Base-by-base conservation (phyloP, 192 early-diverging fungal species). In the Coemansia sp. region DNA sequence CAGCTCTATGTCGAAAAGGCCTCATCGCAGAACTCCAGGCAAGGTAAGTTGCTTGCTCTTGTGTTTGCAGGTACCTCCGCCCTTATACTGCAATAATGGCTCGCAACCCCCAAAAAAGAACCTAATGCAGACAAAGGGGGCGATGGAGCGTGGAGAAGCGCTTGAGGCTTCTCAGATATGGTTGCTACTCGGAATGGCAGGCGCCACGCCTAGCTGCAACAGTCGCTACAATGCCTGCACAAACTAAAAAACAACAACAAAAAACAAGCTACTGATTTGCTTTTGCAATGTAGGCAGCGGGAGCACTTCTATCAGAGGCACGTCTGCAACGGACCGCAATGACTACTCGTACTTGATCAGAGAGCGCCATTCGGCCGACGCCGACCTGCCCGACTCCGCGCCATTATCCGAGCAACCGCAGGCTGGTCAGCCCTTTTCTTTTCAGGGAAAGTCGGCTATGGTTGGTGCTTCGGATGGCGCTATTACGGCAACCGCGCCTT, bases 271-370 rank as follows among this genome's bases (percentile, higher is more conserved):
- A 52, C 56, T 58, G 12, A 58, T 37, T 5, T 31, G 6, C 25
- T 2, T 2, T 26, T 52, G 10, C 11, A 58, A 58, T 21, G 3
- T 67, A 67, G 65, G 45, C 58, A 67, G 58, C 58, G 55, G 59
- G 18, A 57, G 55, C 26, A 73, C 63, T 47, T 47, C 64, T 45
- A 66, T 71, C 10, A 61, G 57, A 26, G 39, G 43, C 12, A 48
- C 66, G 16, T 38, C 73, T 3, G 52, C 35, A 7, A 21, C n/a
- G 11, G 70, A 70, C 34, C 65, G 67, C 70, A 82, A 82, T 62
- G 73, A 82, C 53, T 82, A 82, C 37, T 73, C 79, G 33, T 82
- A 82, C 36, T 33, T 82, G 61, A 38, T 76, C 14, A 62, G 55
- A n/a, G 78, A 75, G 61, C 78, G 73, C 45, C 64, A 65, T 48